Evolutionary conservation across 257 asterid genomes (phyloP).

Genomic region (Lantana camara): DNA sequence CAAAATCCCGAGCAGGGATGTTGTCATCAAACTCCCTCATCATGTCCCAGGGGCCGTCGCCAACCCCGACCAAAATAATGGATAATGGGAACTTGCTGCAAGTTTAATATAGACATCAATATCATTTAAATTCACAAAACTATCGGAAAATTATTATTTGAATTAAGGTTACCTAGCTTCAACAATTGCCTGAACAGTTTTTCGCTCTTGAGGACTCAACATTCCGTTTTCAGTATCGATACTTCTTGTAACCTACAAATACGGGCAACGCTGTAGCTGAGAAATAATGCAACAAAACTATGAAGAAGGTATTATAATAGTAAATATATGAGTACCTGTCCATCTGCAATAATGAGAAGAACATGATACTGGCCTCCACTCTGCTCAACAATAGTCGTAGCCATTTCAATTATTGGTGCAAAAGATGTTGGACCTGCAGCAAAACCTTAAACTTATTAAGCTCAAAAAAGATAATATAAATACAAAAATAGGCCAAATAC

Average conservation of each 20-base stretch:
- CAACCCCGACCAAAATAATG: conserved; percentile 93
- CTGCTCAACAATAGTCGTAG: conserved; percentile 82
- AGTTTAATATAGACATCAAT: conserved; percentile 24
- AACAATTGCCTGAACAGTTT: conserved; percentile 92
- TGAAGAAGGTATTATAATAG: neutral
- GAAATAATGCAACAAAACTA: conserved; percentile 8
- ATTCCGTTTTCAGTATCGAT: conserved; percentile 81
- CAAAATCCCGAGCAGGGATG: conserved; percentile 92
- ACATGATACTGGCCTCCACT: conserved; percentile 96
- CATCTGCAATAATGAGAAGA: conserved; percentile 89
- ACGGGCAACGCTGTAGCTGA: conserved; percentile 21
- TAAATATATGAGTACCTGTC: conserved; percentile 58
- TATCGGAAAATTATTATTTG: neutral
- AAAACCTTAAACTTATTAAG: conserved; percentile 12
- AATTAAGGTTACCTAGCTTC: conserved; percentile 66
- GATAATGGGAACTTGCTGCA: conserved; percentile 92
- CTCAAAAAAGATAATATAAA: no score
- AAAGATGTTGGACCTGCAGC: conserved; percentile 95
- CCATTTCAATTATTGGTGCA: conserved; percentile 89
- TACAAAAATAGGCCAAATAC: conserved; percentile 5
- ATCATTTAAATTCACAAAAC: neutral
- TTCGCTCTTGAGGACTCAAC: conserved; percentile 90
- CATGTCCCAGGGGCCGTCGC: conserved; percentile 99
- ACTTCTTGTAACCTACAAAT: conserved; percentile 85
- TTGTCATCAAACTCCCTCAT: conserved; percentile 97